Evolutionary conservation across 2,329 filamentous ascomycete genomes (phyloP).

Genomic region (Fusarium coffeatum): DNA sequence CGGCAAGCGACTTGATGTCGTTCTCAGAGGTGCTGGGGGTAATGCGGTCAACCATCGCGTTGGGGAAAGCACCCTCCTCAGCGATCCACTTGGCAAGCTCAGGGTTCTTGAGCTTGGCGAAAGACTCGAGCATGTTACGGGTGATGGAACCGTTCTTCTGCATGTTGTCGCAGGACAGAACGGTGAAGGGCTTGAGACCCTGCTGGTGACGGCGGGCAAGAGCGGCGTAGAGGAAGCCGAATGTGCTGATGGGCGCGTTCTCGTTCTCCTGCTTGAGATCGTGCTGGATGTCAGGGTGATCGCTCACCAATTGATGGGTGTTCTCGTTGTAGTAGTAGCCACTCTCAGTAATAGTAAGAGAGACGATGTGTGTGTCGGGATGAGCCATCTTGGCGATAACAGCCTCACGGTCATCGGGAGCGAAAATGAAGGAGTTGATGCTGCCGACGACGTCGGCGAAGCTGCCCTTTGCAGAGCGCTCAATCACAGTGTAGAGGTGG

Average conservation of each 20-base stretch:
- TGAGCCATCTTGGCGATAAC: conserved; percentile 67
- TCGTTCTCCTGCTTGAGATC: conserved; percentile 61
- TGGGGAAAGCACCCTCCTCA: conserved; percentile 62
- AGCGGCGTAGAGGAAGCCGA: conserved; percentile 65
- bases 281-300: conserved; percentile 62
- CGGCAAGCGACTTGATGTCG: conserved; percentile 59
- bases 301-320: conserved; percentile 62
- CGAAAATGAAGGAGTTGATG: conserved; percentile 65
- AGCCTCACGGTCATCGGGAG: conserved; percentile 62
- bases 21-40: conserved; percentile 60
- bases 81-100: conserved; percentile 62
- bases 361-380: conserved; percentile 65
- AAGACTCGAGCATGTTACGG: conserved; percentile 62
- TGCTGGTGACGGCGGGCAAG: conserved; percentile 58
- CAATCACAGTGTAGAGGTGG: conserved; percentile 64
- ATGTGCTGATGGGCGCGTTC: conserved; percentile 59
- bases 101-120: conserved; percentile 60
- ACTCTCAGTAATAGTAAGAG: conserved; percentile 66
- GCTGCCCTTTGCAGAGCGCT: conserved; percentile 64
- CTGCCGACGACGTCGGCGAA: conserved; percentile 61
- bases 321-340: conserved; percentile 70
- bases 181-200: conserved; percentile 64
- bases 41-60: conserved; percentile 67
- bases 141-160: conserved; percentile 67
- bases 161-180: conserved; percentile 68